A percentile compares a stretch with the other conserved stretches of the same genome.
These are phyloP conservation scores for Collybiopsis luxurians DNA, from an alignment of 768 basidiomycete species.

Conservation along the genomic window DNA sequence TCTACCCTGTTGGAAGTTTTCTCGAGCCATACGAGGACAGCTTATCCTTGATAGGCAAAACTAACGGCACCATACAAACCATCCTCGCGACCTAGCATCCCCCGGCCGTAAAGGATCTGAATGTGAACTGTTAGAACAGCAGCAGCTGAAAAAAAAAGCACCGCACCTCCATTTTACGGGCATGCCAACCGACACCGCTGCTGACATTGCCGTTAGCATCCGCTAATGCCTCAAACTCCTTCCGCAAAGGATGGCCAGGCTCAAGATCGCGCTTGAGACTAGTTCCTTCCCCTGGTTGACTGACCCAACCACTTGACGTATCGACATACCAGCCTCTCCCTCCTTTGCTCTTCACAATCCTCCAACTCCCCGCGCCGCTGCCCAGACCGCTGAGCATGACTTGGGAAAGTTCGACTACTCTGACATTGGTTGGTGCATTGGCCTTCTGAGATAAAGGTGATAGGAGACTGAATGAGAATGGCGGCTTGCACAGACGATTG, in stretches of 20 bases:
- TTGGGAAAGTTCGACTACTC: conserved; percentile 84
- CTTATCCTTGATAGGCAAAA: conserved; percentile 87
- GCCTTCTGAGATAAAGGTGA: conserved; percentile 24
- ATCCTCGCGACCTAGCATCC: conserved; percentile 89
- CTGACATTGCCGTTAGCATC: conserved; percentile 87
- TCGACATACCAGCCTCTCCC: conserved; percentile 96
- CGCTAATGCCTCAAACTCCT: conserved; percentile 69
- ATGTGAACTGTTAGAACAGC: background rate
- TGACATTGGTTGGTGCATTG: conserved; percentile 65
- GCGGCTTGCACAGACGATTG: conserved; percentile 75
- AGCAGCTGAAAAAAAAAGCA: background rate
- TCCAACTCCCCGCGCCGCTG: conserved; percentile 81
- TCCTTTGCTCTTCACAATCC: conserved; percentile 88
- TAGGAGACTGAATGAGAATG: conserved; percentile 63
- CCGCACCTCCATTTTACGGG: conserved; percentile 93
- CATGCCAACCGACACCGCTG: conserved; percentile 93
- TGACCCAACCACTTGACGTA: conserved; percentile 79
- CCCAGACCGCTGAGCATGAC: conserved; percentile 71
- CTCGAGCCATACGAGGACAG: no score
- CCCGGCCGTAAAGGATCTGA: conserved; percentile 82
- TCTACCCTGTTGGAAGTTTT: background rate
- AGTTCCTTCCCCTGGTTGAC: conserved; percentile 36
- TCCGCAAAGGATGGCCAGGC: conserved; percentile 61
- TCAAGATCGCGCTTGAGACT: conserved; percentile 58
- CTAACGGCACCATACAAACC: conserved; percentile 93